These are phyloP conservation scores for Starmera dryadoides DNA, from an alignment of 805 yeast genomes.

Conservation along the genomic window DNA sequence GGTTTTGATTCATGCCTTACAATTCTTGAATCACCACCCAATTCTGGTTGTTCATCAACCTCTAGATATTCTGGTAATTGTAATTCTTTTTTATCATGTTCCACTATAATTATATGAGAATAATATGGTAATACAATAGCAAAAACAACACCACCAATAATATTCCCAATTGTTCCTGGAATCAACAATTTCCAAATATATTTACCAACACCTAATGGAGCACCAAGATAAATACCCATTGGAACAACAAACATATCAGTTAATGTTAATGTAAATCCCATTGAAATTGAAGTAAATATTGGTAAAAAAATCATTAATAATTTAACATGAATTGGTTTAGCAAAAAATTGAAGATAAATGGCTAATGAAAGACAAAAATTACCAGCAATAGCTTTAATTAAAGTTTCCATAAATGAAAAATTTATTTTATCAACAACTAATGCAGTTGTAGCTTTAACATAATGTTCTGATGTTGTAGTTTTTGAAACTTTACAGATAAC, in stretches of 20 bases:
- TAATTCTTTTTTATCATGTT: not conserved
- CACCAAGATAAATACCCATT: not conserved
- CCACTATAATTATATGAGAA: not conserved
- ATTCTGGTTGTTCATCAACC: not conserved
- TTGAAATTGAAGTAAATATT: not conserved
- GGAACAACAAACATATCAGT: not conserved
- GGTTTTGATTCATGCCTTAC: not conserved
- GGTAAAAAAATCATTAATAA: not conserved
- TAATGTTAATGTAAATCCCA: not conserved
- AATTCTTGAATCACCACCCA: not conserved
- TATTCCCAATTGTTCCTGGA: not conserved
- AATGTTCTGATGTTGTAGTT: not conserved
- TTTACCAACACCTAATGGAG: not conserved
- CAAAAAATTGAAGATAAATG: not conserved
- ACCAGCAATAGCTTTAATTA: not conserved
- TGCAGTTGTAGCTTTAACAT: not conserved
- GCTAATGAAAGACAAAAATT: not conserved
- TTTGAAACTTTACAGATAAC: not conserved
- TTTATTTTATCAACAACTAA: not conserved
- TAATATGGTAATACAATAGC: not conserved
- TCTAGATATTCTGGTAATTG: not conserved
- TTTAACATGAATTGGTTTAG: not conserved
- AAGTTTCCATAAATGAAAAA: not conserved
- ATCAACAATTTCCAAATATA: not conserved
- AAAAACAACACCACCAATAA: not conserved